Evolutionary conservation across 805 yeast genomes (phyloP), one percentile per base, ranked within the genome.

Genomic region (Grigorovia jiainica): DNA sequence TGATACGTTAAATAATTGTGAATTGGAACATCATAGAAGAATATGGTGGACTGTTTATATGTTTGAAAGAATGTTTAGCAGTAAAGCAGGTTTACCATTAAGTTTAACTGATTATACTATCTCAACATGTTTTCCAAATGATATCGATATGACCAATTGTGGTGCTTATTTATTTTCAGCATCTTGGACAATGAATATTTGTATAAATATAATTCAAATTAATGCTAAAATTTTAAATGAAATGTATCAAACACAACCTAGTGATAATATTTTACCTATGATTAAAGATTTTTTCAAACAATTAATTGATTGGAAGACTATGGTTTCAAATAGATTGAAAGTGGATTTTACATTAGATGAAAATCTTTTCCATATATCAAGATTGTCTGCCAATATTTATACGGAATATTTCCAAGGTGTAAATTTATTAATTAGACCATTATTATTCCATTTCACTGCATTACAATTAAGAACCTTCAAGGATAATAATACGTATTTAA

Each of bases 41-140:
- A 62, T 86, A 29, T 87, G 90, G 67, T 87, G 96, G 96, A 80
- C 87, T 34, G 78, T 82, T 25, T 87, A 85, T 61, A 76, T 80
- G 60, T 75, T 85, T 51, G 97, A 87, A 63, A 64, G 90, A 59
- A 82, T 83, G 90, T 61, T 83, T 33, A 80, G 87, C 6, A 80
- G 89, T 10, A 83, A 83, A 53, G 89, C 89, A 0, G 94, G 94
- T 1, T 62, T 83, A 20, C 94, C 94, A 0, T 58, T 83, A 34
- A 77, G 86, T 41, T 73, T 89, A 45, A 80, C 92, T 0, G 92
- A 83, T 55, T 84, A 82, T 44, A 83, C 90, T 46, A 81, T 89
- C 16, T 78, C 86, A 2, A 79, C 89, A 0, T 87, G 77, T 43
- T 64, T 83, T 19, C 94, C 94, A 0, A 73, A 72, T 41, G 89